Conservation (phyloP, 2,329 filamentous ascomycete species). For the Biscogniauxia sp. region DNA sequence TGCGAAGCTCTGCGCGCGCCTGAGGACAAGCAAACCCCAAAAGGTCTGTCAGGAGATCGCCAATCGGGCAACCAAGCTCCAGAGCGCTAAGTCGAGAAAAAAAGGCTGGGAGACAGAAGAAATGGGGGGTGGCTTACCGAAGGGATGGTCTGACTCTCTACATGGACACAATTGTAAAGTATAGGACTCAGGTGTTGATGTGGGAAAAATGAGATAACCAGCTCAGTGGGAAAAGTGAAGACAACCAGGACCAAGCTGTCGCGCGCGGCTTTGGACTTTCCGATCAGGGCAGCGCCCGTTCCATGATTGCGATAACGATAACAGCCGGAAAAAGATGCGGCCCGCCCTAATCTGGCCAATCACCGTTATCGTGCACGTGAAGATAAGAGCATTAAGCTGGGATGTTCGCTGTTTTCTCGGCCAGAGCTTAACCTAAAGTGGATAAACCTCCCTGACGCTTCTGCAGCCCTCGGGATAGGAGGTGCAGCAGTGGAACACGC, state of each 20-base stretch:
- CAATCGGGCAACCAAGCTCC: neutral
- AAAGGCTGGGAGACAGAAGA: neutral
- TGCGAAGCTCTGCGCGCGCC: slow-evolving; percentile 9
- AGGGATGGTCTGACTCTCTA: neutral
- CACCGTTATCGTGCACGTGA: slow-evolving; percentile 10
- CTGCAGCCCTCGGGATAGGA: neutral
- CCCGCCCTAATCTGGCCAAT: neutral
- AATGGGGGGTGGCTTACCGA: neutral
- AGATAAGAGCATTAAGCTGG: slow-evolving; percentile 10
- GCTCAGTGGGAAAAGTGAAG: neutral
- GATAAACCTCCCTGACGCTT: neutral
- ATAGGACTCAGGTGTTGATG: neutral
- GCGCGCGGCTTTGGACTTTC: neutral
- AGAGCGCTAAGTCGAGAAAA: neutral
- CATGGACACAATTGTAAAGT: neutral
- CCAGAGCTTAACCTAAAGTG: neutral
- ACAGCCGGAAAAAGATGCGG: neutral
- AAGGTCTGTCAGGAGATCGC: slow-evolving; percentile 14
- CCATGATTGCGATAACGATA: slow-evolving; percentile 1
- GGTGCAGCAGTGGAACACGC: too few relatives aligned
- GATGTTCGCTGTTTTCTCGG: neutral
- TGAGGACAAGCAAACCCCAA: slow-evolving; percentile 4
- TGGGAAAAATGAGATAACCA: neutral
- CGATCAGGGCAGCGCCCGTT: neutral
- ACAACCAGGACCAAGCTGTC: neutral